phyloP scores from a whole-genome alignment of 805 yeast species.

The Nakazawaea ishiwadae region DNA sequence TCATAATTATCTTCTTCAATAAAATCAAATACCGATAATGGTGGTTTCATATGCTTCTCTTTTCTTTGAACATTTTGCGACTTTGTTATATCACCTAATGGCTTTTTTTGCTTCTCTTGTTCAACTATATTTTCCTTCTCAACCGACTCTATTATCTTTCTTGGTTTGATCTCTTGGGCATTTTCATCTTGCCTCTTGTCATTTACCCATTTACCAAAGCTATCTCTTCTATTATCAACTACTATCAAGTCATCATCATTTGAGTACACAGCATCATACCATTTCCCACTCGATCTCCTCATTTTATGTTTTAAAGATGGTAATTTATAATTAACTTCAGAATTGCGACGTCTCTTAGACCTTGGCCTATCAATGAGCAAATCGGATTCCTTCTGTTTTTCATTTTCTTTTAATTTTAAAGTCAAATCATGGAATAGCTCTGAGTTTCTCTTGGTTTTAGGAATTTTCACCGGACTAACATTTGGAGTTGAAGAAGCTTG shows the following conservation, averaged over 20 bases:
- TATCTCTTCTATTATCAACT: slow-evolving; percentile 5
- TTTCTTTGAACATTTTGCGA: slow-evolving; percentile 1
- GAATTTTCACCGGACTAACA: background rate
- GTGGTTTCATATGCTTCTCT: background rate
- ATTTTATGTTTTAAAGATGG: slow-evolving; percentile 65
- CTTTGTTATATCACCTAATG: slow-evolving; percentile 4
- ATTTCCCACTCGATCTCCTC: slow-evolving; percentile 57
- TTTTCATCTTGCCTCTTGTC: too few relatives aligned
- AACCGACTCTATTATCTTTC: background rate
- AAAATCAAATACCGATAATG: slow-evolving; percentile 36
- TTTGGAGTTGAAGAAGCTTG: background rate
- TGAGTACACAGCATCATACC: slow-evolving; percentile 59
- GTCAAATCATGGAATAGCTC: background rate
- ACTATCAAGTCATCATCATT: slow-evolving; percentile 10
- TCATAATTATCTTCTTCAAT: slow-evolving; percentile 19
- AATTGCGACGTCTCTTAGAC: slow-evolving; percentile 45
- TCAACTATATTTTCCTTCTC: too few relatives aligned
- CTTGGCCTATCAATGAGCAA: slow-evolving; percentile 21
- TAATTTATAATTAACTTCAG: slow-evolving; percentile 58
- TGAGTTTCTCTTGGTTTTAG: background rate
- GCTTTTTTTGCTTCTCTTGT: background rate
- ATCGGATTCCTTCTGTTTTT: background rate
- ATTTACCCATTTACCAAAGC: slow-evolving; percentile 1
- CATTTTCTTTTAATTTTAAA: background rate
- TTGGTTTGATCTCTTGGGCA: too few relatives aligned